These are phyloP conservation scores for Cyclanthera cordifolia DNA, from an alignment of 306 rosid genomes.

Conservation along the genomic window DNA sequence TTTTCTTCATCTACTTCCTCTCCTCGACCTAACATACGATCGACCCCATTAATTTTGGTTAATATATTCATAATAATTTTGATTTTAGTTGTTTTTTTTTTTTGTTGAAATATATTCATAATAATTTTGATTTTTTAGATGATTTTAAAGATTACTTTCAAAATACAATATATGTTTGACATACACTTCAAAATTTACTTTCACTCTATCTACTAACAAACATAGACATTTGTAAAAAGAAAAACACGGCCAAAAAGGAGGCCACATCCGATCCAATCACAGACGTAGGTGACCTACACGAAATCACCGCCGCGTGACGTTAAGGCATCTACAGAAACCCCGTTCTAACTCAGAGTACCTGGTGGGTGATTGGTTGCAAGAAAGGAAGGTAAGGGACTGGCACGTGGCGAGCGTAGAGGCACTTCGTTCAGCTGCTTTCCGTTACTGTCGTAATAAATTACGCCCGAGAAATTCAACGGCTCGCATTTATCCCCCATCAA, in stretches of 20 bases:
- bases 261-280: background rate
- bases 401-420: slow-evolving; percentile 69
- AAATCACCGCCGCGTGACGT: background rate
- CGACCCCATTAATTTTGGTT: too few relatives aligned
- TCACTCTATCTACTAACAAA: background rate
- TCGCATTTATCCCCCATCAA: slow-evolving; percentile 85
- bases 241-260: background rate
- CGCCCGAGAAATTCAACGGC: slow-evolving; percentile 85
- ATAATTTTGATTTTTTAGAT: too few relatives aligned
- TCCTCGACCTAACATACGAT: too few relatives aligned
- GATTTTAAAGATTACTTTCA: too few relatives aligned
- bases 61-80: too few relatives aligned
- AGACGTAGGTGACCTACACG: slow-evolving; percentile 1
- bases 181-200: too few relatives aligned
- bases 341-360: too few relatives aligned
- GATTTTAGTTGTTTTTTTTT: too few relatives aligned
- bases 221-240: background rate
- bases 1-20: too few relatives aligned
- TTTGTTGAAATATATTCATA: too few relatives aligned
- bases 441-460: slow-evolving; percentile 45
- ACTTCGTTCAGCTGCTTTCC: slow-evolving; percentile 42
- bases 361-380: slow-evolving; percentile 32
- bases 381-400: slow-evolving; percentile 62
- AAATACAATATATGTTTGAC: too few relatives aligned
- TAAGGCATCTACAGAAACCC: background rate